Evolutionary conservation across 2,329 filamentous ascomycete species (phyloP).

Genomic region (Westerdykella aurantiaca): DNA sequence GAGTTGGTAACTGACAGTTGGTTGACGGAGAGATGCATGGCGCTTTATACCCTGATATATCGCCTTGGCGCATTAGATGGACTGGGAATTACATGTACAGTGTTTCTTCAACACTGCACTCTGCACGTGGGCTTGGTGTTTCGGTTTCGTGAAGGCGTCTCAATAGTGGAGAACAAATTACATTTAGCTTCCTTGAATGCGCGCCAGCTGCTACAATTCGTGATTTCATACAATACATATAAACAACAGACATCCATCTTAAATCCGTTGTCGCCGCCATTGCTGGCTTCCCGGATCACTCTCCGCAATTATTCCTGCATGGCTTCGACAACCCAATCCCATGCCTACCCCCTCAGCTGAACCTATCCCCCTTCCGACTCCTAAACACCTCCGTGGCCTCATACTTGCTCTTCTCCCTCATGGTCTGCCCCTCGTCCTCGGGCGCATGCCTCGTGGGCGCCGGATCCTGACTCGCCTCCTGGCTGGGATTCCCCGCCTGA

Average conservation of each 20-base stretch:
- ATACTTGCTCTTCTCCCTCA: constrained; percentile 81
- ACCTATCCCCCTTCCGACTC: constrained; percentile 79
- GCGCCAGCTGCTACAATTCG: no score
- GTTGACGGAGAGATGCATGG: constrained; percentile 8
- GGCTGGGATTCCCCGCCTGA: constrained; percentile 53
- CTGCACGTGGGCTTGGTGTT: background rate
- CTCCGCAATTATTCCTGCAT: no score
- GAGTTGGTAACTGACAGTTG: background rate
- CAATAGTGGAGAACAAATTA: no score
- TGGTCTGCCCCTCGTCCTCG: constrained; percentile 59
- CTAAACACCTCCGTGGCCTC: constrained; percentile 71
- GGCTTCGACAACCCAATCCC: background rate
- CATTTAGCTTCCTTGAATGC: no score
- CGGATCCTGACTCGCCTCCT: constrained; percentile 71
- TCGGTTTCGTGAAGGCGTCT: no score
- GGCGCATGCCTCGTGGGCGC: constrained; percentile 79
- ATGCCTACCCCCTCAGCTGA: constrained; percentile 39
- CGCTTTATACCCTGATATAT: constrained; percentile 32
- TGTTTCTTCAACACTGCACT: constrained; percentile 1
- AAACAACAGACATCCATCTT: no score
- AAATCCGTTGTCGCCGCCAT: no score
- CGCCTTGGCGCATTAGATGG: constrained; percentile 16
- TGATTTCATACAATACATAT: no score
- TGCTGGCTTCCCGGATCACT: no score
- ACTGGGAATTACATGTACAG: background rate